A percentile compares a stretch with the other conserved stretches of the same genome.
These are phyloP conservation scores for Pseudofabraea citricarpa DNA, from an alignment of 2,329 filamentous ascomycete genomes.

Conservation along the genomic window DNA sequence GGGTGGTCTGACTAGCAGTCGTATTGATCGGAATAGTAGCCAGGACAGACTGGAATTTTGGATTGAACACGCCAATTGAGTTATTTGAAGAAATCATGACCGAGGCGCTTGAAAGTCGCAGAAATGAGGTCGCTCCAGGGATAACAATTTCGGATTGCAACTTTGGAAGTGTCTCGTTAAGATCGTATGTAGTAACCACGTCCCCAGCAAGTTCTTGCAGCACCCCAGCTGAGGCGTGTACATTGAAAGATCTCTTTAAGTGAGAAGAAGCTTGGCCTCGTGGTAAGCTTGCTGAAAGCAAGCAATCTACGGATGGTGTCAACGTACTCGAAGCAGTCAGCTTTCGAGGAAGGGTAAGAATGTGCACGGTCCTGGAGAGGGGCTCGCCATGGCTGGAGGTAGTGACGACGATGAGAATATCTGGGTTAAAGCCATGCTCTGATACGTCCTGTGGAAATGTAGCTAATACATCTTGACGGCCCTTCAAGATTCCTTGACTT, in stretches of 20 bases:
- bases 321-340: constrained; percentile 9
- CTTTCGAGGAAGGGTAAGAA: constrained; percentile 24
- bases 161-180: constrained; percentile 58
- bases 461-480: constrained; percentile 45
- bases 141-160: constrained; percentile 49
- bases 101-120: constrained; percentile 62
- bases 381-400: constrained; percentile 12
- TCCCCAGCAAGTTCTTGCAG: constrained; percentile 55
- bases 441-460: constrained; percentile 44
- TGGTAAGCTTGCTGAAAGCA: constrained; percentile 19
- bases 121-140: constrained; percentile 53
- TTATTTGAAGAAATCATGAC: constrained; percentile 55
- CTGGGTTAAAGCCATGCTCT: constrained; percentile 40
- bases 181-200: constrained; percentile 55
- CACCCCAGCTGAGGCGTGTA: constrained; percentile 60
- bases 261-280: constrained; percentile 2
- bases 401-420: constrained; percentile 45
- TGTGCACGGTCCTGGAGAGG: constrained; percentile 21
- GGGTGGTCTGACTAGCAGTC: constrained; percentile 13
- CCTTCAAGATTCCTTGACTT: constrained; percentile 38
- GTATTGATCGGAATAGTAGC: constrained; percentile 31
- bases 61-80: constrained; percentile 61
- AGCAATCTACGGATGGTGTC: constrained; percentile 23
- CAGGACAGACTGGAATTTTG: constrained; percentile 54
- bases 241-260: constrained; percentile 35